A percentile compares a stretch with the other conserved stretches of the same genome.
Conservation (phyloP, 306 rosid genomes). For the Ochetophila trinervis region DNA sequence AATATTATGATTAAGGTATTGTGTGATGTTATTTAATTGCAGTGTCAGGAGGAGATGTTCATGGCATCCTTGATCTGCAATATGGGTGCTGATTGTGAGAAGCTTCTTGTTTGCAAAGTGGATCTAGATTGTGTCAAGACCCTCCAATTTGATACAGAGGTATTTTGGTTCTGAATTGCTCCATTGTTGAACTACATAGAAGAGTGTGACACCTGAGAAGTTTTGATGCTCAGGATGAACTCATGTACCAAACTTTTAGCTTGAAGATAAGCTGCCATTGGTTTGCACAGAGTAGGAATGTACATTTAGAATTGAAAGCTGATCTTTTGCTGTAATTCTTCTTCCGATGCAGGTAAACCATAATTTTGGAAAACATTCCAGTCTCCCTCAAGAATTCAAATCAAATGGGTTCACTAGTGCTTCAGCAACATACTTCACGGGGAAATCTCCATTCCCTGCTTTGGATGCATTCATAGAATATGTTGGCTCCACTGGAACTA, state of each 20-base stretch:
- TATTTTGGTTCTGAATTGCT: constrained; percentile 30
- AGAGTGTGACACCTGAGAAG: constrained; percentile 8
- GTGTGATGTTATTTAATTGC: constrained; percentile 8
- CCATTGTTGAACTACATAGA: constrained; percentile 1
- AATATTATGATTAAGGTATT: constrained; percentile 2
- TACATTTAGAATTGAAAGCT: constrained; percentile 2
- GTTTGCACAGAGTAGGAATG: background rate
- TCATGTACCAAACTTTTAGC: background rate
- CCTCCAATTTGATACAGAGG: constrained; percentile 86
- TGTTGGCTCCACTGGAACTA: constrained; percentile 60
- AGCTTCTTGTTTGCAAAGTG: constrained; percentile 66
- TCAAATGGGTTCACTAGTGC: constrained; percentile 37
- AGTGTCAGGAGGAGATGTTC: constrained; percentile 76
- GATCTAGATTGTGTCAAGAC: constrained; percentile 77
- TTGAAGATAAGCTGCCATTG: background rate
- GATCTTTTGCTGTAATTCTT: background rate
- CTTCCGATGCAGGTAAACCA: constrained; percentile 47
- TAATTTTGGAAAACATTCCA: constrained; percentile 32
- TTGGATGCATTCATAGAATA: constrained; percentile 69
- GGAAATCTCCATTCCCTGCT: constrained; percentile 78
- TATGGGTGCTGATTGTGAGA: constrained; percentile 68
- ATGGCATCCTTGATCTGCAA: constrained; percentile 94
- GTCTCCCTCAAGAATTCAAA: constrained; percentile 35
- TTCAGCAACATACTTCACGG: constrained; percentile 63
- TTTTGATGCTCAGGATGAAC: background rate